Evolutionary conservation across 2,329 filamentous ascomycete genomes (phyloP).

Genomic region (Monosporascus sp.): DNA sequence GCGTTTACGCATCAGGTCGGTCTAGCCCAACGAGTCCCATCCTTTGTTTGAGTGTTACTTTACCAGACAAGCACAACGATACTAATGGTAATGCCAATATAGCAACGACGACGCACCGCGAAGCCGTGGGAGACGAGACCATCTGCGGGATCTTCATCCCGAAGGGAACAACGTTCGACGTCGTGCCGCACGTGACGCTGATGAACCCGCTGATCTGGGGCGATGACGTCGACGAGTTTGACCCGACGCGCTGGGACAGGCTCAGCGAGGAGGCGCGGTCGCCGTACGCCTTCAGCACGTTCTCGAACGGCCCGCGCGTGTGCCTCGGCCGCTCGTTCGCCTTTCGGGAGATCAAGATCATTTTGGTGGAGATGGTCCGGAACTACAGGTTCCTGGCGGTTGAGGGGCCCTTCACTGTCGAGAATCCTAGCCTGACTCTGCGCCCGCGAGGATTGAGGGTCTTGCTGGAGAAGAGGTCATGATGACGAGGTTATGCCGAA

Average conservation of each 20-base stretch:
- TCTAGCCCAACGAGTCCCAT: background rate
- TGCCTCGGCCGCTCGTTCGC: slow-evolving; percentile 14
- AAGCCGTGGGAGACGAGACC: slow-evolving; percentile 25
- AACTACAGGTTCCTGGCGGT: slow-evolving; percentile 7
- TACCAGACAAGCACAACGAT: too few relatives aligned
- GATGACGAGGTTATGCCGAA: too few relatives aligned
- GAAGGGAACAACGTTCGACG: slow-evolving; percentile 29
- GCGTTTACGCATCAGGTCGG: slow-evolving; percentile 27
- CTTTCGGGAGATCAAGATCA: slow-evolving; percentile 14
- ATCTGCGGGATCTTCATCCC: slow-evolving; percentile 30
- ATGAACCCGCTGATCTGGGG: slow-evolving; percentile 34
- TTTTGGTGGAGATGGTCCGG: slow-evolving; percentile 10
- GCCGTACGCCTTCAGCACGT: slow-evolving; percentile 25
- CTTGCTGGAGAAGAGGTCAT: slow-evolving; percentile 3
- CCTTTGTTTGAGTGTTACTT: background rate
- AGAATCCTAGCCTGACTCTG: slow-evolving; percentile 10
- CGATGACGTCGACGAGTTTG: slow-evolving; percentile 28
- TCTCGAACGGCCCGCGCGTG: slow-evolving; percentile 17
- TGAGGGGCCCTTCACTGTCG: slow-evolving; percentile 8
- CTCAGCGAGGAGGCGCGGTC: slow-evolving; percentile 18
- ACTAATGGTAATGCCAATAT: too few relatives aligned
- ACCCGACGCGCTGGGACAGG: slow-evolving; percentile 32
- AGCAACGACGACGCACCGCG: slow-evolving; percentile 25
- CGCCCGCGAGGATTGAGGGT: slow-evolving; percentile 7
- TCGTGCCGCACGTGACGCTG: slow-evolving; percentile 32